Base-by-base conservation (phyloP, 2,329 filamentous ascomycete genomes). In the Apiospora hydei region DNA sequence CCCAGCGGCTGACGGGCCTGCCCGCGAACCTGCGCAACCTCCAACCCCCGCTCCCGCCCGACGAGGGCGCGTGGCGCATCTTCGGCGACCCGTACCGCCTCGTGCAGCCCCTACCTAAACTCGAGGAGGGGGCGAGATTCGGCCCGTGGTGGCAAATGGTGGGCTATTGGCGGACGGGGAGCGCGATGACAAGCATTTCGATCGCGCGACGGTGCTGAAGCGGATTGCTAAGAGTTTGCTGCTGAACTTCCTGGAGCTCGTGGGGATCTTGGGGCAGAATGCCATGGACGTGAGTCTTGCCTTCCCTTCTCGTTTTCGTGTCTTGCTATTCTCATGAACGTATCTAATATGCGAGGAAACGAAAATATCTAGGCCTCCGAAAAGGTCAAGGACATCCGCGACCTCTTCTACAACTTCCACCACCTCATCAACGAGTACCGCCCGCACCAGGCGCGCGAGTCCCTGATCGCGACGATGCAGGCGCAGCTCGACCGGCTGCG, bases 391-490 rank as follows among this genome's bases (percentile, higher is more conserved):
- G 93, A 98, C 81, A 83, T 99, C 44, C 88, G 93, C 77, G 95
- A 92, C 21, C 84, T 98, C 41, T 92, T 97, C 74, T 91, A 96
- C 81, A 98, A 98, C 81, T 93, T 97, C 78, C 95, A 98, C 82
- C 94, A 97, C 78, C 88, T 98, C 70, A 90, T 98, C 75, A 99
- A 99, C 81, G 92, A 97, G 81, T 98, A 98, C 83, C 89, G 96
- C 44, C 95, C 95, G 13, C 95, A 98, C 80, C 96, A 98, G 83
- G 95, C 95, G 34, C 86, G 96, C 64, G 95, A 98, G 84, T 95
- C 92, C 41, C 85, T 97, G 72, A 97, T 98, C 44, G 84, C 92
- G 76, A 89, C 96, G 85, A 95, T 98, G 93, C 93, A 98, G 82
- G 92, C 93, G 76, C 93, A 96, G 78, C 84, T 98, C 43, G 91